Percentiles rank a stretch among this genome's conserved stretches.
Evolutionary conservation across 1,284 basidiomycete species (phyloP).

Genomic region (Cryptococcus sp.): DNA sequence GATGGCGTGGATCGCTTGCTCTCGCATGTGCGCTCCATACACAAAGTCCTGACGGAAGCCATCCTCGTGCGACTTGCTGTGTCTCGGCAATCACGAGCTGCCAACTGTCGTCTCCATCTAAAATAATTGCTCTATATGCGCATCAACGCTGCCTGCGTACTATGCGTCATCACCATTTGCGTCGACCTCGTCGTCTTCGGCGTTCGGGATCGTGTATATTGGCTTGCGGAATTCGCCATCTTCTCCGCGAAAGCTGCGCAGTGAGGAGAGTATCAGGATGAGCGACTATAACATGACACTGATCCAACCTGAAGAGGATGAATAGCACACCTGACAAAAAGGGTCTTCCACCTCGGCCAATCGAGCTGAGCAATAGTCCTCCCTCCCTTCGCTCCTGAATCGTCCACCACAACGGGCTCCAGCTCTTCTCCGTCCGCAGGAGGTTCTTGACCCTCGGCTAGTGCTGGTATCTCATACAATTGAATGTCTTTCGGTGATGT

Average conservation of each 20-base stretch:
- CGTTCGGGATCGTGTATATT: slow-evolving; percentile 35
- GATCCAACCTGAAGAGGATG: background rate
- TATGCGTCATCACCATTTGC: background rate
- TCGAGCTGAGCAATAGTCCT: slow-evolving; percentile 24
- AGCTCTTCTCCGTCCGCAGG: slow-evolving; percentile 2
- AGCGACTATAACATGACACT: background rate
- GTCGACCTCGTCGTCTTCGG: slow-evolving; percentile 33
- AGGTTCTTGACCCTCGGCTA: slow-evolving; percentile 26
- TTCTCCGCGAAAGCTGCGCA: slow-evolving; percentile 29
- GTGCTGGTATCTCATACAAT: slow-evolving; percentile 35
- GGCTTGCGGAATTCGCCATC: slow-evolving; percentile 37
- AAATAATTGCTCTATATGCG: too few relatives aligned
- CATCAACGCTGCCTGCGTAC: too few relatives aligned
- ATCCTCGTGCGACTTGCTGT: too few relatives aligned
- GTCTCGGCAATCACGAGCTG: too few relatives aligned
- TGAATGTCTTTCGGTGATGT: slow-evolving; percentile 24
- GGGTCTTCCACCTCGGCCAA: slow-evolving; percentile 44
- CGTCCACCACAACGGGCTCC: slow-evolving; percentile 12
- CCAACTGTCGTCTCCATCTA: too few relatives aligned
- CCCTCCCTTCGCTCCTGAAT: slow-evolving; percentile 11
- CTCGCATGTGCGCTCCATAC: too few relatives aligned
- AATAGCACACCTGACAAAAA: slow-evolving; percentile 40
- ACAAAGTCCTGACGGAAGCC: too few relatives aligned
- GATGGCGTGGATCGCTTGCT: too few relatives aligned
- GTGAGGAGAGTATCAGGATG: background rate